Base-by-base conservation (phyloP, 2,329 filamentous ascomycete species). In the Fusarium irregulare region DNA sequence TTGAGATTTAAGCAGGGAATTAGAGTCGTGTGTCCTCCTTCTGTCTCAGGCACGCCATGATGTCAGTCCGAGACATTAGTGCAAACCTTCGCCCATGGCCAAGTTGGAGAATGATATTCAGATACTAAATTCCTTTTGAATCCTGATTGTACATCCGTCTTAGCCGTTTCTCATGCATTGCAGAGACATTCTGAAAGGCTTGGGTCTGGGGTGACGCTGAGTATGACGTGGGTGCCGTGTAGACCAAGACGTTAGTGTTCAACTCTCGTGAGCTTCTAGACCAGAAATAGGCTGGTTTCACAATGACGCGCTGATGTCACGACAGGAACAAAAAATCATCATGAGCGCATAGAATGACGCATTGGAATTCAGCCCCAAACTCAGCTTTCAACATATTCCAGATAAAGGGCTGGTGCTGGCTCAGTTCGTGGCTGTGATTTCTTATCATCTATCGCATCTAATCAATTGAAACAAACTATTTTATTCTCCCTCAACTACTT, bases 341-440 rank as follows among this genome's bases (percentile, higher is more conserved):
- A 66, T 66, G 49, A 67, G 11, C 50, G 56, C 56, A 66, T 67
- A 56, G 42, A 9, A 66, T 66, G 63, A 66, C 63, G 63, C 63
- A 66, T 20, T 66, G 49, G 40, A 66, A 46, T 48, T 45, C 42
- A 66, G 55, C 47, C 60, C 40, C 32, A 41, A 23, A 58, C 40
- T 46, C 27, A 23, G 9, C 27, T 3, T 1, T 9, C 1, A 2
- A 4, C 8, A 12, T 7, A 18, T 14, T 9, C 8, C 41, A 49
- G 55, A 66, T 66, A 66, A 66, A 66, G 63, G 21, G 45, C 44
- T 49, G 44, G 32, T 49, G 44, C 62, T 50, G 34, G 48, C 62
- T 48, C 23, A n/a, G 30, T 27, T 10, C 9, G 55, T 66, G 56
- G 63, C 63, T 56, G 37, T 34, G 34, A 20, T 61, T 25, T 27